Percentiles rank a stretch among this genome's conserved stretches.
phyloP scores from a whole-genome alignment of 352 stramenopile genomes.

The Thalassiosira sp. region DNA sequence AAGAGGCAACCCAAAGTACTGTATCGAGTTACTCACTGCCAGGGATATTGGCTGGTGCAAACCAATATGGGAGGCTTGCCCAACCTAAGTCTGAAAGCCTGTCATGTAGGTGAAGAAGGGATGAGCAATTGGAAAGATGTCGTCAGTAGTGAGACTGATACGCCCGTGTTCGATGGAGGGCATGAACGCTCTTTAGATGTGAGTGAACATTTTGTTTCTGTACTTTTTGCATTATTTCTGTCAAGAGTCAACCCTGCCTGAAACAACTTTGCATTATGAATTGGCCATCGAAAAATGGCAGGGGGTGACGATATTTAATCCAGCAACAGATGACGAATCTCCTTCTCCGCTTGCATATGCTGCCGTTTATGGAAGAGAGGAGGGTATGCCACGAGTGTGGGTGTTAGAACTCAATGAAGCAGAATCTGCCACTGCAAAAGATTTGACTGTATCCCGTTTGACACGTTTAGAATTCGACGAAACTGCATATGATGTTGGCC shows the following conservation, averaged over 20 bases:
- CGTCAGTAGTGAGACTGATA: slow-evolving; percentile 68
- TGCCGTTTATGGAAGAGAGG: slow-evolving; percentile 87
- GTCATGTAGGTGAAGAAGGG: slow-evolving; percentile 61
- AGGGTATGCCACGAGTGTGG: slow-evolving; percentile 78
- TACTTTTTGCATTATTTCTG: background rate
- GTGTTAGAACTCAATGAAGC: slow-evolving; percentile 80
- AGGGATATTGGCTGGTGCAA: slow-evolving; percentile 89
- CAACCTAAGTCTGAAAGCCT: slow-evolving; percentile 92
- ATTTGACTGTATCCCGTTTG: slow-evolving; percentile 41
- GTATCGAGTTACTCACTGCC: slow-evolving; percentile 88
- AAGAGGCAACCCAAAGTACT: slow-evolving; percentile 67
- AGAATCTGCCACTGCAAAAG: slow-evolving; percentile 62
- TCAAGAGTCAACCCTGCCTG: background rate
- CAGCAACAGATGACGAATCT: background rate
- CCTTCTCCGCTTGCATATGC: slow-evolving; percentile 61
- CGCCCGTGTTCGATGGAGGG: slow-evolving; percentile 70
- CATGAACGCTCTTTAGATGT: slow-evolving; percentile 80
- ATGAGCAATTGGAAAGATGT: slow-evolving; percentile 88
- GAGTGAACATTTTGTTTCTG: background rate
- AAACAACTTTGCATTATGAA: background rate
- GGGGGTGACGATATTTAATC: slow-evolving; percentile 87
- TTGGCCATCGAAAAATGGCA: slow-evolving; percentile 3
- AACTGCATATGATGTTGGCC: slow-evolving; percentile 87
- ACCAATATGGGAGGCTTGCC: slow-evolving; percentile 91
- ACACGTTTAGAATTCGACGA: slow-evolving; percentile 87